Base-by-base conservation (phyloP, 1,284 basidiomycete genomes). In the Cryptococcus depauperatus region DNA sequence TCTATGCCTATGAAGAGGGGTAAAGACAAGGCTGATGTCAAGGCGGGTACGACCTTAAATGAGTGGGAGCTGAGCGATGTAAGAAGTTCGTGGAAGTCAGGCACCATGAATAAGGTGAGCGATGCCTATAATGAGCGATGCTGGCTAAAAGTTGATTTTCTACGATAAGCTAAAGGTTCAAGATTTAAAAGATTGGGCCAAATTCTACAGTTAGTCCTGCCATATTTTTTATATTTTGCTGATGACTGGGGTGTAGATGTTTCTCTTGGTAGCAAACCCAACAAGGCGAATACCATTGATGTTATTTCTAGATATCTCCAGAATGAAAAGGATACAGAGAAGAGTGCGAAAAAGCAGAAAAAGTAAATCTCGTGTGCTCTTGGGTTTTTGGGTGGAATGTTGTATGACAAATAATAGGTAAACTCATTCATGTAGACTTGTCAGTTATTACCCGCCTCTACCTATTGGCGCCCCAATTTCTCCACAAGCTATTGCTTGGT, bases 121-220 rank as follows among this genome's bases (percentile, higher is more conserved):
- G 22, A 7, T n/a, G 50, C 27, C 6, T 29, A 19, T 44, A 21
- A 39, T 37, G 21, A 50, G 42, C 33, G 18, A 28, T 10, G 10
- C 7, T 28, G 40, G 5, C 11, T 5, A 32, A 32, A 21, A 30
- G 26, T 29, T 27, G 43, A 32, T 22, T 5, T 11, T 14, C 16
- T 9, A n/a, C 84, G 82, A 44, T 56, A 29, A 89, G 85, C 72
- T 85, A 50, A 81, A 79, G 32, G 82, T 85, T 45, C 81, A 82
- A 62, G 83, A 88, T 54, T 71, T 90, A 42, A 85, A 82, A 75
- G 84, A 62, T 25, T 70, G 54, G 25, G 59, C 59, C 5, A 62
- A 61, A 37, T 63, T 54, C 43, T 47, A 64, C 35, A 47, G 64
- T 66, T 23, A 45, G 64, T 55, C 40, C 47, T 21, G 1, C 9